phyloP scores from a whole-genome alignment of 805 yeast genomes.

The Cyberlindnera suaveolens region DNA sequence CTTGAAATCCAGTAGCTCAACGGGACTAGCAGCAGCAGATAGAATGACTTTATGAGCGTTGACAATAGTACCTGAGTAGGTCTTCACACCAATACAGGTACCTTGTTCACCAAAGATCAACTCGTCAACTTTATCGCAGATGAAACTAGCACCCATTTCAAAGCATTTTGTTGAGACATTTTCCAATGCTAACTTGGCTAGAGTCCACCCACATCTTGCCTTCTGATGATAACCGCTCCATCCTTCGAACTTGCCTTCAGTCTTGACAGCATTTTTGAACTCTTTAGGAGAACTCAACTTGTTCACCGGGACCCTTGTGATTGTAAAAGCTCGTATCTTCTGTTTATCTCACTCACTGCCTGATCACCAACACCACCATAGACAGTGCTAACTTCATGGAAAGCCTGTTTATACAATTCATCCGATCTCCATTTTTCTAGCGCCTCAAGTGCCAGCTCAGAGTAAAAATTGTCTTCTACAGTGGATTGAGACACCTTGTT shows the following conservation, averaged over 20 bases:
- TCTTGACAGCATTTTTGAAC: background rate
- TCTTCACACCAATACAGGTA: slow-evolving; percentile 25
- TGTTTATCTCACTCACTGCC: slow-evolving; percentile 11
- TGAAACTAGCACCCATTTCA: slow-evolving; percentile 28
- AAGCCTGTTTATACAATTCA: slow-evolving; percentile 25
- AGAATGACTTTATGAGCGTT: slow-evolving; percentile 26
- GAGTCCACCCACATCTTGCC: slow-evolving; percentile 32
- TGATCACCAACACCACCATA: slow-evolving; percentile 17
- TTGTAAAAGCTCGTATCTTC: slow-evolving; percentile 6
- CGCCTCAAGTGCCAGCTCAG: slow-evolving; percentile 28
- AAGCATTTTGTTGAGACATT: slow-evolving; percentile 24
- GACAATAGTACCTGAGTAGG: slow-evolving; percentile 23
- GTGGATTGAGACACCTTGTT: slow-evolving; percentile 33
- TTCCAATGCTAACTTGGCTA: slow-evolving; percentile 28
- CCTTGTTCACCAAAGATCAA: slow-evolving; percentile 17
- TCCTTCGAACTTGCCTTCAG: slow-evolving; percentile 12
- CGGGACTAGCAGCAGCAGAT: slow-evolving; percentile 35
- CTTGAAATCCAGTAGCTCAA: slow-evolving; percentile 28
- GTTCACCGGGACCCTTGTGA: slow-evolving; percentile 6
- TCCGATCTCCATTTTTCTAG: slow-evolving; percentile 28
- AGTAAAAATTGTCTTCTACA: slow-evolving; percentile 18
- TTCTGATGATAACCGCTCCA: slow-evolving; percentile 30
- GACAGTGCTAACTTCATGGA: slow-evolving; percentile 30
- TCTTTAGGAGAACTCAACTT: slow-evolving; percentile 6
- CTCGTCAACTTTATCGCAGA: slow-evolving; percentile 12